A percentile compares a stretch with the other conserved stretches of the same genome.
These are phyloP conservation scores for Myochromella boudieri DNA, from an alignment of 768 basidiomycete genomes.

Conservation along the genomic window DNA sequence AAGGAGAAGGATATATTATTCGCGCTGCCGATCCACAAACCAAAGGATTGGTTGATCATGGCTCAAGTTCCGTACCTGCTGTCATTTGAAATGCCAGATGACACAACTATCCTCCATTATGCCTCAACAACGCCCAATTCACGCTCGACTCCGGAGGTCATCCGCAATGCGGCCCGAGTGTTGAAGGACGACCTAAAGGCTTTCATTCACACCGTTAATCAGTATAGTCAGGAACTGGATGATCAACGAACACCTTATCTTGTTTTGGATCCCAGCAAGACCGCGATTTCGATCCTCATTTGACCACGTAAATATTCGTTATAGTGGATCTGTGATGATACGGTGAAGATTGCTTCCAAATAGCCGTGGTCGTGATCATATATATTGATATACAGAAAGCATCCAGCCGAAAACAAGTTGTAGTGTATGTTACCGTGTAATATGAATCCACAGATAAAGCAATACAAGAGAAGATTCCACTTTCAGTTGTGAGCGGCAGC, in stretches of 20 bases:
- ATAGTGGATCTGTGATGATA: too few relatives aligned
- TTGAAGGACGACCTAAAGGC: slow-evolving; percentile 18
- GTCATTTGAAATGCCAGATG: slow-evolving; percentile 24
- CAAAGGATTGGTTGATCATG: slow-evolving; percentile 26
- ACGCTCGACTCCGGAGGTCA: slow-evolving; percentile 7
- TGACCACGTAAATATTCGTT: too few relatives aligned
- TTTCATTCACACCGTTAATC: slow-evolving; percentile 15
- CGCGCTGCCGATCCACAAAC: slow-evolving; percentile 23
- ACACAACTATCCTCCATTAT: slow-evolving; percentile 24
- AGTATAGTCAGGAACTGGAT: slow-evolving; percentile 24
- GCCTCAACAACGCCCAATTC: slow-evolving; percentile 7
- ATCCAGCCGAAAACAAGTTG: neutral
- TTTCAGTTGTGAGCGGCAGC: slow-evolving; percentile 33
- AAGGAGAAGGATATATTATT: slow-evolving; percentile 19
- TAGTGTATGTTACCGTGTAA: neutral
- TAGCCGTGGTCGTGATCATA: too few relatives aligned
- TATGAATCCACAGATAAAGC: neutral
- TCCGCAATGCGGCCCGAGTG: slow-evolving; percentile 22
- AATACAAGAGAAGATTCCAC: neutral
- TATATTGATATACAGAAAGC: slow-evolving; percentile 1
- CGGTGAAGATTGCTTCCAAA: too few relatives aligned
- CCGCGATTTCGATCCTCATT: slow-evolving; percentile 28
- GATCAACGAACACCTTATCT: slow-evolving; percentile 28
- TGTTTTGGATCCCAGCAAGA: slow-evolving; percentile 25
- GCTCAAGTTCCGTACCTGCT: slow-evolving; percentile 29